Percentiles rank a stretch among this genome's conserved stretches.
Conservation (phyloP, 2,329 filamentous ascomycete species). For the Fusarium papillatum region DNA sequence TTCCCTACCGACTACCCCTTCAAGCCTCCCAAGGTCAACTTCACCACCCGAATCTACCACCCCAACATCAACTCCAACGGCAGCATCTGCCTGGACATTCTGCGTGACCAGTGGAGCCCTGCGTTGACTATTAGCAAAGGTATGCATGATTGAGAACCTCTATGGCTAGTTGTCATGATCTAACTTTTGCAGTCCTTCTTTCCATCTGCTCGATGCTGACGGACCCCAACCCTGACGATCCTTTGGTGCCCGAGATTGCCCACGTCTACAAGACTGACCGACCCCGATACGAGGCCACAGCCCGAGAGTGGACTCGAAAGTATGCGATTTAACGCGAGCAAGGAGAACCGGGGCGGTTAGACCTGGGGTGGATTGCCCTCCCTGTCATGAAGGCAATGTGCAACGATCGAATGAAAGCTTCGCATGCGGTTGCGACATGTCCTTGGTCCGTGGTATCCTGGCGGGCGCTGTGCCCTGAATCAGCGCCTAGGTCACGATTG, state of each 20-base stretch:
- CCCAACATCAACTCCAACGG: slow-evolving; percentile 99
- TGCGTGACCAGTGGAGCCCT: slow-evolving; percentile 99
- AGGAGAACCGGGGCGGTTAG: slow-evolving; percentile 38
- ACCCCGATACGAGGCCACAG: slow-evolving; percentile 94
- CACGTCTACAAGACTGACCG: slow-evolving; percentile 99
- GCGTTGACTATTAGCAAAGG: slow-evolving; percentile 99
- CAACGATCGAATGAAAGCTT: slow-evolving; percentile 44
- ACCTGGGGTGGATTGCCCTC: slow-evolving; percentile 45
- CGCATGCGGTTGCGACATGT: slow-evolving; percentile 40
- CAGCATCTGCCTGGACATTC: slow-evolving; percentile 98
- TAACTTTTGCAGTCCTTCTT: slow-evolving; percentile 79
- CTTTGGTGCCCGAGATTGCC: slow-evolving; percentile 97
- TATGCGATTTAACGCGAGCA: slow-evolving; percentile 82
- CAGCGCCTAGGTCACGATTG: slow-evolving; percentile 39
- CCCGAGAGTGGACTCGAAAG: slow-evolving; percentile 98
- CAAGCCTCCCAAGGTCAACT: slow-evolving; percentile 99
- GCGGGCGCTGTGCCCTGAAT: slow-evolving; percentile 32
- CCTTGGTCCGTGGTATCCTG: slow-evolving; percentile 31
- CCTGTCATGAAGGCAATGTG: slow-evolving; percentile 44
- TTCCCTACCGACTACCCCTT: slow-evolving; percentile 99
- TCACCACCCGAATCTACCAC: slow-evolving; percentile 99
- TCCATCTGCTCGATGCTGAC: slow-evolving; percentile 99
- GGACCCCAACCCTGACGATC: slow-evolving; percentile 99
- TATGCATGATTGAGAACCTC: slow-evolving; percentile 56
- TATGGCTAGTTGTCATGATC: slow-evolving; percentile 10